Evolutionary conservation across 768 basidiomycete species (phyloP).

Genomic region (Rhizopogon vesiculosus): DNA sequence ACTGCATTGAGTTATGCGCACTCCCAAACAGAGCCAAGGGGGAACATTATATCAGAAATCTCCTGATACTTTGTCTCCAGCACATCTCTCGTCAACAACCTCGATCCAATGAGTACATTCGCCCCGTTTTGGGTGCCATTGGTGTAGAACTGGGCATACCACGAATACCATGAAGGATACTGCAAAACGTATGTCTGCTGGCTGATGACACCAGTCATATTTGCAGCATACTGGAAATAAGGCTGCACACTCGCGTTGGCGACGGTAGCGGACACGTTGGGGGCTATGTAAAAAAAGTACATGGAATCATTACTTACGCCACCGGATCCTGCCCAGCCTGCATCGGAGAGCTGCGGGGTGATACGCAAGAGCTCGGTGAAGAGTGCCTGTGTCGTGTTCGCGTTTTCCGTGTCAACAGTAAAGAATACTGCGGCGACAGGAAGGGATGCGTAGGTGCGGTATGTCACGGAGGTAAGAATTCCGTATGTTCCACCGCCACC

Average conservation of each 20-base stretch:
- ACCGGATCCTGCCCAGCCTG: slow-evolving; percentile 42
- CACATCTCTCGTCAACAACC: slow-evolving; percentile 29
- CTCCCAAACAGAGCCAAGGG: not conserved
- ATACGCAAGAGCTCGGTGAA: slow-evolving; percentile 30
- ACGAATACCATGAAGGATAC: slow-evolving; percentile 20
- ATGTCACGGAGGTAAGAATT: slow-evolving; percentile 42
- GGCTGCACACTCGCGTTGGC: slow-evolving; percentile 30
- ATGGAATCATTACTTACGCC: not conserved
- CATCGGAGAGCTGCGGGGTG: slow-evolving; percentile 33
- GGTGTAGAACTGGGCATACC: slow-evolving; percentile 10
- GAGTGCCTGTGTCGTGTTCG: slow-evolving; percentile 23
- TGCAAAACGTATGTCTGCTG: slow-evolving; percentile 16
- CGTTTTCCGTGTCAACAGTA: slow-evolving; percentile 27
- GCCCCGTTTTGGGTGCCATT: slow-evolving; percentile 14
- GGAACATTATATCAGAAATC: slow-evolving; percentile 17
- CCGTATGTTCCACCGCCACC: slow-evolving; percentile 49
- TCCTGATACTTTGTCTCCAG: slow-evolving; percentile 16
- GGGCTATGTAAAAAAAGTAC: slow-evolving; percentile 21
- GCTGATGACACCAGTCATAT: slow-evolving; percentile 16
- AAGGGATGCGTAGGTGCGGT: slow-evolving; percentile 34
- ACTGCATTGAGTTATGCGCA: not conserved
- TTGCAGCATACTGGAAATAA: slow-evolving; percentile 25
- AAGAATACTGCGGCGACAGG: slow-evolving; percentile 28
- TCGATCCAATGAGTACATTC: slow-evolving; percentile 26
- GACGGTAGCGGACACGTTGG: slow-evolving; percentile 31